Evolutionary conservation across 2,329 filamentous ascomycete genomes (phyloP).

Genomic region (Botrytis medusae): DNA sequence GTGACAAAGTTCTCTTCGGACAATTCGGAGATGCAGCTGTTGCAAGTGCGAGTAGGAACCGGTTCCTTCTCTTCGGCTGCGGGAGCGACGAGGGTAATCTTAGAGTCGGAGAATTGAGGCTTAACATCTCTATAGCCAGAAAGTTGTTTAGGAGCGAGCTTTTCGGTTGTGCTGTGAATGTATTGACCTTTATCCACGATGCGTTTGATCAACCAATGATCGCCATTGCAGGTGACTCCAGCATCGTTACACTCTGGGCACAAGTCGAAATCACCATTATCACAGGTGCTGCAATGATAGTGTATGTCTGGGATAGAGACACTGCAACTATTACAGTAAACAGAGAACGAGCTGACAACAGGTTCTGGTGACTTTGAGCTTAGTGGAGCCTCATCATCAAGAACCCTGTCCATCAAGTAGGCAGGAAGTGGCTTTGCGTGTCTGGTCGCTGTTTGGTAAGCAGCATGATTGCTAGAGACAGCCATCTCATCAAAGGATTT

Average conservation of each 20-base stretch:
- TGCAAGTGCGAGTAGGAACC: constrained; percentile 51
- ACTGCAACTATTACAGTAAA: constrained; percentile 93
- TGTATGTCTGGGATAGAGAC: constrained; percentile 75
- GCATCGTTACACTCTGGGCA: constrained; percentile 76
- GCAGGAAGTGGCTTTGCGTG: neutral
- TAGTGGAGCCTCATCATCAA: neutral
- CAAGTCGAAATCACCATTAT: constrained; percentile 91
- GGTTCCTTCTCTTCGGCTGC: constrained; percentile 29
- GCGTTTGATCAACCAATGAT: constrained; percentile 95
- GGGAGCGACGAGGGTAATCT: constrained; percentile 33
- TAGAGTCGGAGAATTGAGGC: constrained; percentile 29
- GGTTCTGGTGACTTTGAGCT: constrained; percentile 20
- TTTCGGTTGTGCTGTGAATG: constrained; percentile 83
- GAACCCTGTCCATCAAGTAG: neutral
- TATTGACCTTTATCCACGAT: constrained; percentile 75
- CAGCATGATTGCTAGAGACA: neutral
- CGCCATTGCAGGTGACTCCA: constrained; percentile 74
- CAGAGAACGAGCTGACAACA: constrained; percentile 60
- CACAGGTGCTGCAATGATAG: constrained; percentile 93
- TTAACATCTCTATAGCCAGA: neutral
- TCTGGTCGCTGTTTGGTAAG: constrained; percentile 24
- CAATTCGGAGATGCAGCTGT: constrained; percentile 61
- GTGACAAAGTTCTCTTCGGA: constrained; percentile 80
- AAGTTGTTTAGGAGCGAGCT: constrained; percentile 54
- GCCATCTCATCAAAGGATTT: constrained; percentile 33